Percentiles rank a stretch among this genome's conserved stretches.
phyloP scores from a whole-genome alignment of 192 early-diverging fungal species.

The Glomus cerebriforme region DNA sequence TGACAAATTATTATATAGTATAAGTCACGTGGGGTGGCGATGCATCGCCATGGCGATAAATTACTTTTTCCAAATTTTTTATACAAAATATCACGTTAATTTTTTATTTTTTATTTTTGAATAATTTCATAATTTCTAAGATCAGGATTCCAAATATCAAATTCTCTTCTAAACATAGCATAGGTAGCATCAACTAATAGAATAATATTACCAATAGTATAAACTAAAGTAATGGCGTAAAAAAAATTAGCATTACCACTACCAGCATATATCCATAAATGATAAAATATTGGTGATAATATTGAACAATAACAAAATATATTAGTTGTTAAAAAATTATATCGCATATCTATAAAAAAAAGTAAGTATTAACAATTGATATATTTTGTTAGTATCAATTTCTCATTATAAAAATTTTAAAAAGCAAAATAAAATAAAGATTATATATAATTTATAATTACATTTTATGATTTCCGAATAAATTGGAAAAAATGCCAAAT shows the following conservation, averaged over 20 bases:
- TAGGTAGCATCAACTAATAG: constrained; percentile 84
- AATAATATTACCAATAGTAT: constrained; percentile 82
- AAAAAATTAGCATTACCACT: constrained; percentile 98
- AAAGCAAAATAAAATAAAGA: not conserved
- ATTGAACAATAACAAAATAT: constrained; percentile 74
- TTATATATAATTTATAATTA: constrained; percentile 39
- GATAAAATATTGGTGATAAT: constrained; percentile 88
- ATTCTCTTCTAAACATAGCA: constrained; percentile 75
- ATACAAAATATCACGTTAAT: no score
- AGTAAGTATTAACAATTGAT: no score
- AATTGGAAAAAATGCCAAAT: constrained; percentile 77
- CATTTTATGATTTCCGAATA: constrained; percentile 88
- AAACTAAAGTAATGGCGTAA: constrained; percentile 95
- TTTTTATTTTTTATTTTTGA: not conserved
- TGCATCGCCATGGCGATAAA: no score
- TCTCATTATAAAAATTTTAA: no score
- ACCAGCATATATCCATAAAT: constrained; percentile 94
- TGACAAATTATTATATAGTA: no score
- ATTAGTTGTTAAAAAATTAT: constrained; percentile 71
- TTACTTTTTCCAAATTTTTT: no score
- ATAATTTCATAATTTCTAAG: constrained; percentile 21
- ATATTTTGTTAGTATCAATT: no score
- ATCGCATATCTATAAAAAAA: constrained; percentile 69
- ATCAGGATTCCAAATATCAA: constrained; percentile 56
- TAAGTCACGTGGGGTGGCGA: no score